Conservation (phyloP, 441 rosid species). For the Pelargonium cotyledonis region DNA sequence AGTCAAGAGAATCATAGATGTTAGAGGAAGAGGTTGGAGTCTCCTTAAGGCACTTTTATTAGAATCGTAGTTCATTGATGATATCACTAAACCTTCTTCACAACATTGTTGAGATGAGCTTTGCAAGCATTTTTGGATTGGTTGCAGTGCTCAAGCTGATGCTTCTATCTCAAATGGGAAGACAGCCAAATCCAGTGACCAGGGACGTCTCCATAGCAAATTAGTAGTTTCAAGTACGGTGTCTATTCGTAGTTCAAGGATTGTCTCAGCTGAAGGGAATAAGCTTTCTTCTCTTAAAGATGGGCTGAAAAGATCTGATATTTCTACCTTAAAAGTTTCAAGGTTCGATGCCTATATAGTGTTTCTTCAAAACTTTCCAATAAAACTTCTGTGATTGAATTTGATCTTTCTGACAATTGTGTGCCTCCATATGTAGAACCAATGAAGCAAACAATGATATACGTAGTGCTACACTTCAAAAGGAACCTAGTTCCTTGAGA, state of each 20-base stretch:
- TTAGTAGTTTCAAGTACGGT: constrained; percentile 30
- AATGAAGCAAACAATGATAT: constrained; percentile 32
- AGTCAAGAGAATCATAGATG: neutral
- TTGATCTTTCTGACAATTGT: constrained; percentile 9
- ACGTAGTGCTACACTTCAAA: constrained; percentile 22
- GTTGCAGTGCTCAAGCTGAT: constrained; percentile 41
- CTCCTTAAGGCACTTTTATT: neutral
- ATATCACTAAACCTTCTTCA: neutral
- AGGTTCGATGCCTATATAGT: constrained; percentile 35
- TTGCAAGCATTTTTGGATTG: constrained; percentile 13
- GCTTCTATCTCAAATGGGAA: constrained; percentile 34
- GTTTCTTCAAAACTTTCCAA: constrained; percentile 7
- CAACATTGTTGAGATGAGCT: constrained; percentile 1
- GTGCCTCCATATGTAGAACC: constrained; percentile 37
- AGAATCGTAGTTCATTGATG: neutral
- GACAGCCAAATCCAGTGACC: constrained; percentile 24
- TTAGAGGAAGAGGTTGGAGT: neutral
- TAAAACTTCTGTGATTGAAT: neutral
- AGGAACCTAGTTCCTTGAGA: constrained; percentile 26
- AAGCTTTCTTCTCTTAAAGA: constrained; percentile 27
- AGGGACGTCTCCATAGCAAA: constrained; percentile 22
- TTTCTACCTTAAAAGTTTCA: constrained; percentile 38
- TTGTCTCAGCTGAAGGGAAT: constrained; percentile 31
- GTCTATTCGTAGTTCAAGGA: constrained; percentile 30
- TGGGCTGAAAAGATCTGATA: constrained; percentile 39